Base-by-base conservation (phyloP, 129 eudicot species). In the Arctium lappa region DNA sequence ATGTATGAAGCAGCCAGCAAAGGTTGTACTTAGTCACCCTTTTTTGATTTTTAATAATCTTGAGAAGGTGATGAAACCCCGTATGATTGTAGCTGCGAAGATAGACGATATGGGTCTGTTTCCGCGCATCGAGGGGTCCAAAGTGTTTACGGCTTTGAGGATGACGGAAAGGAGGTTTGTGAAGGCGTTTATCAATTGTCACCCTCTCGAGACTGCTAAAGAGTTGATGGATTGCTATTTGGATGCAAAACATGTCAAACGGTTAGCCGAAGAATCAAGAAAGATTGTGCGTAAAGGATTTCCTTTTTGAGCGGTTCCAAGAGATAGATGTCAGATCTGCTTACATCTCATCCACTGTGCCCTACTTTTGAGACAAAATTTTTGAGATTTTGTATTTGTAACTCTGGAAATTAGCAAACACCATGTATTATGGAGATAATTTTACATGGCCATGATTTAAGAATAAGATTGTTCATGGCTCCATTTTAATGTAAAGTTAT, bases 161-260 rank as follows among this genome's bases (percentile, higher is more conserved):
- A 94, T 94, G 97, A 71, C 86, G 0, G 97, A 94, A 44, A 80
- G 82, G 77, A 73, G 97, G 71, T 94, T 94, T 81, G 32, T 77
- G 29, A 77, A 82, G 56, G 94, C 83, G 8, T 94, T 77, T 76
- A 84, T 94, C 13, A 50, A 66, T 5, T 88, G 97, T 83, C 97
- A 94, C 38, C 89, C 86, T 4, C 40, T 75, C 1, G 87, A 87
- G 68, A 83, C 87, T 86, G 87, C 91, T 4, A 32, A 88, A 3
- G 91, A 88, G 76, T 89, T 94, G 84, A 86, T 90, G 87, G 81
- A 79, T 8, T 90, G 60, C 22, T 94, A 87, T 78, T 68, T 38
- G 29, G 81, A 69, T 82, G 91, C 88, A 22, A 90, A 91, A 71
- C 37, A 81, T 72, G 91, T 91, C 6, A 91, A 84, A 80, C 76